These are phyloP conservation scores for Pleurotus tuber-regium DNA, from an alignment of 768 basidiomycete genomes.

Conservation along the genomic window DNA sequence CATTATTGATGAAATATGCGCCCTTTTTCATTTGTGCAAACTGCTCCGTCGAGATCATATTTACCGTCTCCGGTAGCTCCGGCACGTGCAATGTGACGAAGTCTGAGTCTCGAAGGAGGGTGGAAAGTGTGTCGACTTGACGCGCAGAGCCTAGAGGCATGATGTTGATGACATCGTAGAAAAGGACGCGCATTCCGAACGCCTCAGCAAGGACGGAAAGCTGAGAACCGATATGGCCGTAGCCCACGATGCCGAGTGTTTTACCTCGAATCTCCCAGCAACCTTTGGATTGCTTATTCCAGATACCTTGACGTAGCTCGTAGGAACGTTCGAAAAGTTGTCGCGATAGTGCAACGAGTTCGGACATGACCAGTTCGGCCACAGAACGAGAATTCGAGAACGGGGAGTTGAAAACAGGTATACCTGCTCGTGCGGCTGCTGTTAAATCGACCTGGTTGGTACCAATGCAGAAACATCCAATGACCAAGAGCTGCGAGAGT, in stretches of 20 bases:
- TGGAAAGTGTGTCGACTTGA: conserved; percentile 77
- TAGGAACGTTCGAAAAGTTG: conserved; percentile 87
- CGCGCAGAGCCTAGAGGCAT: conserved; percentile 96
- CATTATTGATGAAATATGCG: conserved; percentile 96
- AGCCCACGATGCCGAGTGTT: conserved; percentile 96
- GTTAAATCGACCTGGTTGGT: conserved; percentile 95
- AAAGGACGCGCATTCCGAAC: conserved; percentile 93
- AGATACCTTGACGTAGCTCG: conserved; percentile 86
- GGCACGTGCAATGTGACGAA: conserved; percentile 97
- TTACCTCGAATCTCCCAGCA: conserved; percentile 99
- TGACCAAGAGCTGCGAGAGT: conserved; percentile 73
- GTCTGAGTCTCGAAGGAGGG: conserved; percentile 77
- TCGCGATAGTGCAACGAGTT: conserved; percentile 90
- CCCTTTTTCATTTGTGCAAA: conserved; percentile 93
- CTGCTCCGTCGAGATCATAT: conserved; percentile 82
- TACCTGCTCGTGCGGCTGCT: conserved; percentile 81
- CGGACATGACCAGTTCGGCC: conserved; percentile 94
- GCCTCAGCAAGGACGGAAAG: conserved; percentile 96
- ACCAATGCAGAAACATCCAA: conserved; percentile 99
- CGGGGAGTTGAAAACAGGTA: conserved; percentile 99
- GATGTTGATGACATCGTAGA: conserved; percentile 92
- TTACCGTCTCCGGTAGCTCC: conserved; percentile 92
- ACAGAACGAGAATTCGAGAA: conserved; percentile 99
- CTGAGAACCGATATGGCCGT: conserved; percentile 98
- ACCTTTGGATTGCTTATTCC: conserved; percentile 98